Evolutionary conservation across 345 rosid species (phyloP), one percentile per base, ranked within the genome.

Genomic region (Alliaria petiolata): DNA sequence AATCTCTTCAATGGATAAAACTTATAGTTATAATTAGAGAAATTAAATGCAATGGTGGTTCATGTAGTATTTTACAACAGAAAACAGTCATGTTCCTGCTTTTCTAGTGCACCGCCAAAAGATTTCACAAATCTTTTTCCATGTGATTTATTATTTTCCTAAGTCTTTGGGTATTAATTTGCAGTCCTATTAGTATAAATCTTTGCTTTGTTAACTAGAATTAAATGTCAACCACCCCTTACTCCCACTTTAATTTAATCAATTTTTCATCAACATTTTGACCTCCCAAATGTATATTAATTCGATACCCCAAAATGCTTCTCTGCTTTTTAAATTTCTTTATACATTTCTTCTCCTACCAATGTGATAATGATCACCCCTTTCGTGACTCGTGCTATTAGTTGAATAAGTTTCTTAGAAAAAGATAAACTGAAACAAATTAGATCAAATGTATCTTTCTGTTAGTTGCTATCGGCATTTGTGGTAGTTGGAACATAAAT

Each of bases 61-160:
- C 54, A 31, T 43, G 62, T 40, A 67, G 56, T 67, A 61, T 25
- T 60, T 60, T 75, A 53, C 78, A 75, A 68, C 74, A 62, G 56
- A 75, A 68, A 69, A 53, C 64, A 62, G 74, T 62, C 79, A 61
- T 68, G 79, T 75, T 75, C 79, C 79, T 75, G 75, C 65, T n/a
- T 45, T 69, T 54, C 5, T 69, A 69, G 65, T 69, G 79, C 79
- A 76, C 79, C 75, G 70, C 75, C 79, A 16, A 46, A 68, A 75
- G 74, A 76, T 76, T 76, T 76, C 79, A 62, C 70, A 76, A 76
- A 76, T 76, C 79, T 76, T 62, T 74, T 62, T 75, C 75, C 75
- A 76, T 69, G 75, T 76, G 79, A 12, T 68, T 66, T 67, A 4
- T 57, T 33, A 9, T 50, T 58, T 59, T 67, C 44, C 22, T 59